A percentile compares a stretch with the other conserved stretches of the same genome.
Conservation (phyloP, 1,284 basidiomycete species). For the Fomitopsis palustris region DNA sequence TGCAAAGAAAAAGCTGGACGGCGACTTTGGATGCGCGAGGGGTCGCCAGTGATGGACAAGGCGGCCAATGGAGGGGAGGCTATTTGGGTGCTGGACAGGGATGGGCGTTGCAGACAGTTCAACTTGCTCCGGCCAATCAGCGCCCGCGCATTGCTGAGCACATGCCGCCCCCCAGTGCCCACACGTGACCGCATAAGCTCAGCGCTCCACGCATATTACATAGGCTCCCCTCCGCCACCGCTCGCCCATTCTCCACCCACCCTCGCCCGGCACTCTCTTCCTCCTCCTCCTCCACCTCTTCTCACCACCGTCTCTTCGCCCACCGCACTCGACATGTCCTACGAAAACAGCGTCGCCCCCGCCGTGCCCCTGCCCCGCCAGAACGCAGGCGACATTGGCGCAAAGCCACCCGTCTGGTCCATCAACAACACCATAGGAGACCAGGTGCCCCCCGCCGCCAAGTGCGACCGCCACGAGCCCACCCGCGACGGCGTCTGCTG, state of each 20-base stretch:
- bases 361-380: conserved; percentile 33
- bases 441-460: conserved; percentile 46
- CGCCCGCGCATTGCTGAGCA: background rate
- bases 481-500: conserved; percentile 70
- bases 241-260: background rate
- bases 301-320: background rate
- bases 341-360: conserved; percentile 14
- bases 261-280: background rate
- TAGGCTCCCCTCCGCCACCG: background rate
- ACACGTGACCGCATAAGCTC: background rate
- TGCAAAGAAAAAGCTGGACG: no score
- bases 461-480: conserved; percentile 54
- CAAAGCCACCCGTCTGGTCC: conserved; percentile 61
- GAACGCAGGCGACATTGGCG: conserved; percentile 16
- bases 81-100: no score
- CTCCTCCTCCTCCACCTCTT: background rate
- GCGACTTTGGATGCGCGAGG: no score
- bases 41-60: no score
- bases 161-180: background rate
- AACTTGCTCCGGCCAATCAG: background rate
- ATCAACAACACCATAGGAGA: conserved; percentile 38
- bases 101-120: no score
- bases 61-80: no score
- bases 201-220: background rate
- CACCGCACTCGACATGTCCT: background rate